A percentile compares a stretch with the other conserved stretches of the same genome.
Evolutionary conservation across 2,329 filamentous ascomycete genomes (phyloP).

Genomic region (Decorospora gaudefroyi): DNA sequence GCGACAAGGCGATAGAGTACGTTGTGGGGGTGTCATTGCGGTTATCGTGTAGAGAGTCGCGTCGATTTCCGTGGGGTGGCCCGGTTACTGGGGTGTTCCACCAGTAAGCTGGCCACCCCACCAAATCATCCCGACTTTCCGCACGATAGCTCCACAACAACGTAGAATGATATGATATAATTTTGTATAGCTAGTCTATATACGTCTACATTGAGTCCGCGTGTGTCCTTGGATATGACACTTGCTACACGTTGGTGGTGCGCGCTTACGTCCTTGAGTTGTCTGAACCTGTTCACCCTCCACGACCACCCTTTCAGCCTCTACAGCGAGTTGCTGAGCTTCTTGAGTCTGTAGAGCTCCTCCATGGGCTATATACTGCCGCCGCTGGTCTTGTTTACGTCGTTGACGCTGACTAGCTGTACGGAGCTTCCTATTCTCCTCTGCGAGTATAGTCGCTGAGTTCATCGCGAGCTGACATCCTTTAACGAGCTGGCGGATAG

Average conservation of each 20-base stretch:
- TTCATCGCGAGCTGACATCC: too few relatives aligned
- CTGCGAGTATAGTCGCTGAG: constrained; percentile 2
- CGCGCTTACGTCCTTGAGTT: too few relatives aligned
- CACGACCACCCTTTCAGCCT: constrained; percentile 3
- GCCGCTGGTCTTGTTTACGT: neutral
- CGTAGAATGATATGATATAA: neutral
- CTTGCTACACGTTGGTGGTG: too few relatives aligned
- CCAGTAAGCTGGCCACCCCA: neutral
- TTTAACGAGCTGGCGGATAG: too few relatives aligned
- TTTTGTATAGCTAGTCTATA: constrained; percentile 4
- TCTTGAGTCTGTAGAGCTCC: constrained; percentile 6
- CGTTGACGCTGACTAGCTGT: constrained; percentile 4
- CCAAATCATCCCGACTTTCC: constrained; percentile 6
- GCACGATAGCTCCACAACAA: constrained; percentile 6
- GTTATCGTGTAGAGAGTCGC: too few relatives aligned
- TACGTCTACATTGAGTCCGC: constrained; percentile 9
- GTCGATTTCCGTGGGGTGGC: too few relatives aligned
- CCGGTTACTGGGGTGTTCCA: too few relatives aligned
- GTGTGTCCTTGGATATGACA: too few relatives aligned
- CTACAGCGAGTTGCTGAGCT: neutral
- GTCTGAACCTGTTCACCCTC: too few relatives aligned
- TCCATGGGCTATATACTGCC: constrained; percentile 4
- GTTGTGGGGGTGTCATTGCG: too few relatives aligned
- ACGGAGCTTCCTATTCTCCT: constrained; percentile 4
- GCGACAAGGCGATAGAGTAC: too few relatives aligned